Evolutionary conservation across 805 yeast species (phyloP).

Genomic region (Ogataea naganishii): DNA sequence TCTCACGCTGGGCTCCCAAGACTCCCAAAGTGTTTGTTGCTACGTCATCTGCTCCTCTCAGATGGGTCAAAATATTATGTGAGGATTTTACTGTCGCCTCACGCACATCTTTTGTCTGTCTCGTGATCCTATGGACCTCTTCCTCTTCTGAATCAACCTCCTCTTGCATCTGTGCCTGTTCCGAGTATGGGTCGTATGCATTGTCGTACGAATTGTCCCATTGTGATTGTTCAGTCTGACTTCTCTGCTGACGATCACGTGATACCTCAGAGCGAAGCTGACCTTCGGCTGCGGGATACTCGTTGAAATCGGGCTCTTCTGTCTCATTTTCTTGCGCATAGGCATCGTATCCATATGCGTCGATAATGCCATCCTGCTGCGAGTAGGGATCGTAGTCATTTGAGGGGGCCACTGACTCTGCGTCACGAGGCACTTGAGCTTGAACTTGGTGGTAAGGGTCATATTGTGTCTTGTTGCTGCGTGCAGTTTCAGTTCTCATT

Average conservation of each 20-base stretch:
- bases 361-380: conserved; percentile 7
- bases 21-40: conserved; percentile 82
- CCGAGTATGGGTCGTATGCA: conserved; percentile 16
- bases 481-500: no score
- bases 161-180: conserved; percentile 10
- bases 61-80: conserved; percentile 68
- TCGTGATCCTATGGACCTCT: conserved; percentile 71
- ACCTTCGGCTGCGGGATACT: conserved; percentile 15
- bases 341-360: conserved; percentile 4
- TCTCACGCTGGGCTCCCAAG: conserved; percentile 90
- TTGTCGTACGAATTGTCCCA: conserved; percentile 1
- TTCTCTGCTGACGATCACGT: neutral
- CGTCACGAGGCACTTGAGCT: conserved; percentile 4
- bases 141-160: conserved; percentile 86
- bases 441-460: conserved; percentile 6
- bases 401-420: conserved; percentile 1
- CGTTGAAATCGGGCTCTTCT: conserved; percentile 17
- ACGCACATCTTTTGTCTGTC: conserved; percentile 54
- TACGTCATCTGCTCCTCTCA: conserved; percentile 62
- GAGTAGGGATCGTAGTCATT: neutral
- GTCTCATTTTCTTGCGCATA: conserved; percentile 1
- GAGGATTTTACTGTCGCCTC: conserved; percentile 83
- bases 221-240: neutral
- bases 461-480: conserved; percentile 12
- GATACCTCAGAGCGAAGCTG: conserved; percentile 1